Evolutionary conservation across 2,329 filamentous ascomycete species (phyloP), one percentile per base, ranked within the genome.

Genomic region (Colletotrichum paranaense): DNA sequence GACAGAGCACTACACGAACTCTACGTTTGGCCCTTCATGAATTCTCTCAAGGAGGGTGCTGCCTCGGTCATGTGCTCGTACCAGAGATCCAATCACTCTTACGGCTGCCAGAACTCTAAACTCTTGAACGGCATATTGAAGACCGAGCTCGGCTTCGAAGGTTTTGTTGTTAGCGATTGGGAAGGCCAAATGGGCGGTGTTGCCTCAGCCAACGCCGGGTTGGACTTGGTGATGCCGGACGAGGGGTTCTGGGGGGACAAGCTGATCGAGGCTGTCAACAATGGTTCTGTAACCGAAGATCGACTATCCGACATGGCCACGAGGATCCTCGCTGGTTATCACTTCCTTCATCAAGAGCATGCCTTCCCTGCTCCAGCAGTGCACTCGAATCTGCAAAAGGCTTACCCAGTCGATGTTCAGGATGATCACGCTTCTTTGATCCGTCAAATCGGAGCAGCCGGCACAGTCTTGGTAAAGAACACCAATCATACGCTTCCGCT

Each of bases 381-480:
- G 60, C 94, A 94, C 76, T 62, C 68, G 3, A 89, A 93, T 69
- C 91, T 92, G 2, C 84, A 82, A 0, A 72, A 81, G 30, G 84
- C 84, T 0, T 86, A 88, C 35, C 76, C 82, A 3, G 80, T 84
- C 35, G 78, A 89, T 22, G 52, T 64, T 12, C 69, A 67, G 55
- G 69, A 67, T 14, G 55, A 30, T 4, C 67, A 74, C 19, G 59
- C 68, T 12, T 11, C 22, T n/a, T 38, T 73, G 46, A 73, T 73
- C 35, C 64, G 68, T 2, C 52, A 68, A 14, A 68, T 73, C 14
- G 72, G 89, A 62, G 87, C 88, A 1, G 89, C 89, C 0, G 89
- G 90, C 5, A 94, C 93, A 63, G 93, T 95, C 30, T 86, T 97
- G 0, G 85, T 97, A 66, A 97, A 97, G 85, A 97, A 97, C 80